phyloP scores from a whole-genome alignment of 2,329 filamentous ascomycete genomes.

The Ophiostoma fasciatum region DNA sequence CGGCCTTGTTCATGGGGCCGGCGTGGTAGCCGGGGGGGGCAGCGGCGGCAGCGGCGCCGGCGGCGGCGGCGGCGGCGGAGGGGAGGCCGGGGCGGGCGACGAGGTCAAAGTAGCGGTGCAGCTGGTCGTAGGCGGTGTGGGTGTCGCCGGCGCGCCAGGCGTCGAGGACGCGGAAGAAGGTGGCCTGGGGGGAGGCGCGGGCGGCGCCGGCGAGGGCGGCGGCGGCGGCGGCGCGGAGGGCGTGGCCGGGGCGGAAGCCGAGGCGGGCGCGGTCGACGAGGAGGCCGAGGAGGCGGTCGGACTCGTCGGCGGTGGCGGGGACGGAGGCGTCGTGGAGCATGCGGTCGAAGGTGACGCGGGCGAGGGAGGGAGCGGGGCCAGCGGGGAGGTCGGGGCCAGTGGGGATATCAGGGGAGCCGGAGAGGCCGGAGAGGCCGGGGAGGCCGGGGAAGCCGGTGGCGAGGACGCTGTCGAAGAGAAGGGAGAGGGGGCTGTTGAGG shows the following conservation, averaged over 20 bases:
- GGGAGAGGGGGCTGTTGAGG: conserved; percentile 29
- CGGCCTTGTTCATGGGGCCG: conserved; percentile 80
- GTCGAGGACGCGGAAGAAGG: conserved; percentile 45
- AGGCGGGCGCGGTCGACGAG: conserved; percentile 8
- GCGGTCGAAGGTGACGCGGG: conserved; percentile 7
- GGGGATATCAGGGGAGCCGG: too few relatives aligned
- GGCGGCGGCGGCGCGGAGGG: conserved; percentile 5
- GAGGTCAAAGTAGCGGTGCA: conserved; percentile 83
- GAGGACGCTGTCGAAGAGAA: conserved; percentile 44
- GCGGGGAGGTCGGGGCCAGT: conserved; percentile 34
- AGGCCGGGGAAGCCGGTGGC: conserved; percentile 33
- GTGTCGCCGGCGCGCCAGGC: conserved; percentile 87
- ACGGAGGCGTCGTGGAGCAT: conserved; percentile 6
- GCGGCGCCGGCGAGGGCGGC: conserved; percentile 4
- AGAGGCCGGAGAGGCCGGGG: conserved; percentile 18
- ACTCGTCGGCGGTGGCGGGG: conserved; percentile 9
- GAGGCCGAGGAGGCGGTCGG: conserved; percentile 8
- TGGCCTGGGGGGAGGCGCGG: conserved; percentile 31
- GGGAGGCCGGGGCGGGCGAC: conserved; percentile 82
- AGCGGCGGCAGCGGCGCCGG: conserved; percentile 65
- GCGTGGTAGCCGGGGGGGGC: conserved; percentile 77
- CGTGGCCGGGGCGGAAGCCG: conserved; percentile 7
- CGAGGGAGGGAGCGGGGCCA: background rate
- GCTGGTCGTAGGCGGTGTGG: conserved; percentile 72
- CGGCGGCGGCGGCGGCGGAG: conserved; percentile 60